Evolutionary conservation across 805 yeast genomes (phyloP).

Genomic region (Candida koratica): DNA sequence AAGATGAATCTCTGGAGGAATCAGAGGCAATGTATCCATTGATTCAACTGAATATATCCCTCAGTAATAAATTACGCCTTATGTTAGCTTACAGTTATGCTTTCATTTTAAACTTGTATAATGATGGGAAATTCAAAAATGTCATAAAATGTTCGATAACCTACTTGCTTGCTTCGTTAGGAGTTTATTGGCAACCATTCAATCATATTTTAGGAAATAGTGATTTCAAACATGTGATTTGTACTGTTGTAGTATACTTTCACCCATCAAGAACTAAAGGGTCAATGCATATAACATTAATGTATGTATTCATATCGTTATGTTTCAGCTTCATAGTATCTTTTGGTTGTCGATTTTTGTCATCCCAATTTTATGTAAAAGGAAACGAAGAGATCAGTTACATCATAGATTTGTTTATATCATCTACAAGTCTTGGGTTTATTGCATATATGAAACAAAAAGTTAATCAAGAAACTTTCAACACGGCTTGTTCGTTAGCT

Average conservation of each 20-base stretch:
- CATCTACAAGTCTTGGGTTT: slow-evolving; percentile 55
- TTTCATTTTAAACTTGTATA: slow-evolving; percentile 9
- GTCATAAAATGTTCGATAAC: slow-evolving; percentile 70
- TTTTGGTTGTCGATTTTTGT: slow-evolving; percentile 46
- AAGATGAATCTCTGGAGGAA: background rate
- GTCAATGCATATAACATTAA: slow-evolving; percentile 69
- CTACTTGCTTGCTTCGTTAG: slow-evolving; percentile 67
- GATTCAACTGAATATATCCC: slow-evolving; percentile 7
- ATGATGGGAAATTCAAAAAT: slow-evolving; percentile 19
- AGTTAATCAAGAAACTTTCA: slow-evolving; percentile 64
- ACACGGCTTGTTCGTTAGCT: slow-evolving; percentile 77
- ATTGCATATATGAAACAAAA: slow-evolving; percentile 68
- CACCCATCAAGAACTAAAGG: slow-evolving; percentile 80
- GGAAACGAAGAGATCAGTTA: slow-evolving; percentile 50
- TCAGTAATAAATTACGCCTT: slow-evolving; percentile 8
- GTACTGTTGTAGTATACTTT: slow-evolving; percentile 81
- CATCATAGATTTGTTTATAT: slow-evolving; percentile 49
- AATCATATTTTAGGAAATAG: slow-evolving; percentile 54
- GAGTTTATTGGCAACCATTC: slow-evolving; percentile 56
- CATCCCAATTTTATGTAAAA: slow-evolving; percentile 42
- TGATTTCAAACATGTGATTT: slow-evolving; percentile 75
- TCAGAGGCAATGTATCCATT: slow-evolving; percentile 1
- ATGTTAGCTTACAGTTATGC: slow-evolving; percentile 2
- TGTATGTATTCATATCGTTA: slow-evolving; percentile 56
- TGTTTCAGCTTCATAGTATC: slow-evolving; percentile 52